Conservation (phyloP, 2,329 filamentous ascomycete species). For the Purpureocillium takamizusanense region DNA sequence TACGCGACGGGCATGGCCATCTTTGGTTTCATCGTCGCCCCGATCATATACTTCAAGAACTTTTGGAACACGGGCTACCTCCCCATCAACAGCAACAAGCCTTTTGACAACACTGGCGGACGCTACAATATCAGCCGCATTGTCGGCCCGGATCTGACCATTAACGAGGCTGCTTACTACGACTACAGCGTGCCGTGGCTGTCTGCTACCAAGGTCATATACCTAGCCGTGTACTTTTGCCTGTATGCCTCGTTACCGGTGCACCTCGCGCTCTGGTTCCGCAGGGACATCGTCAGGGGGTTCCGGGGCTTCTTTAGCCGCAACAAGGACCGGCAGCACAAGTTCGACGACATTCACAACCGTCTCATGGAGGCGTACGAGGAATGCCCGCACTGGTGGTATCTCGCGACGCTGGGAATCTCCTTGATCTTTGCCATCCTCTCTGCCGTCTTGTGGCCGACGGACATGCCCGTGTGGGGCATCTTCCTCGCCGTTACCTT, state of each 20-base stretch:
- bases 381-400: slow-evolving; percentile 47
- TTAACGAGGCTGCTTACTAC: slow-evolving; percentile 42
- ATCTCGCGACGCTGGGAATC: slow-evolving; percentile 33
- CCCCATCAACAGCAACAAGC: slow-evolving; percentile 43
- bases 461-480: slow-evolving; percentile 41
- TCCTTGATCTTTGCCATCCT: slow-evolving; percentile 32
- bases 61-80: slow-evolving; percentile 41
- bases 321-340: slow-evolving; percentile 23
- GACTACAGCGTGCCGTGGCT: slow-evolving; percentile 47
- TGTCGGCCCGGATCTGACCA: slow-evolving; percentile 35
- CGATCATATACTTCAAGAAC: slow-evolving; percentile 37
- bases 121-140: slow-evolving; percentile 43
- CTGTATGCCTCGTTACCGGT: slow-evolving; percentile 18
- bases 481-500: slow-evolving; percentile 41
- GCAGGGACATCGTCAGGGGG: slow-evolving; percentile 17
- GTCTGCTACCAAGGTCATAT: slow-evolving; percentile 24
- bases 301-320: slow-evolving; percentile 15
- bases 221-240: slow-evolving; percentile 20
- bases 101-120: slow-evolving; percentile 47
- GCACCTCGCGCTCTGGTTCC: slow-evolving; percentile 21
- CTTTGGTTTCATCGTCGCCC: slow-evolving; percentile 41
- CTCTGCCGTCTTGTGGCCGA: slow-evolving; percentile 36
- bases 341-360: slow-evolving; percentile 23
- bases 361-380: slow-evolving; percentile 20
- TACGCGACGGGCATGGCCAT: slow-evolving; percentile 29